Evolutionary conservation across 352 stramenopile species (phyloP), one percentile per base, ranked within the genome.

Genomic region (Bremia lactucae): DNA sequence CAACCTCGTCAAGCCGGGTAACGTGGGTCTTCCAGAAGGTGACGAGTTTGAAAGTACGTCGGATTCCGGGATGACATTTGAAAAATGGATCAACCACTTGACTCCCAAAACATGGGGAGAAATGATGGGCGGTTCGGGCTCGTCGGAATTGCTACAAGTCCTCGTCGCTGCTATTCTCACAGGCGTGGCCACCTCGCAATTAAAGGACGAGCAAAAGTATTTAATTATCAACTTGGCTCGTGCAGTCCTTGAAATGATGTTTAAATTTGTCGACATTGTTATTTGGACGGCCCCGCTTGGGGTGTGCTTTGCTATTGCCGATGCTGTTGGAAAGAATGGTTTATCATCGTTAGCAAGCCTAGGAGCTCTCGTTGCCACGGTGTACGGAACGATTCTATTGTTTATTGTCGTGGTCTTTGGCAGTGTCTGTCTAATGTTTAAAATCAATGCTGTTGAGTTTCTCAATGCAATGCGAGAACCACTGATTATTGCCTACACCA

Each of bases 91-190:
- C 36, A 59, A 72, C 36, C 69, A 82, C 38, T 42, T 82, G 49
- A 72, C 69, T 13, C 69, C 69, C 24, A 82, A 82, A 58, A 82
- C 69, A 38, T 82, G 69, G 68, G 62, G 68, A 20, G 62, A 81
- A 42, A 81, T 81, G 68, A 81, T 81, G 68, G 68, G 65, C 16
- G 68, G 68, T 22, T 63, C 45, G 3, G 68, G 65, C 16, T 71
- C 65, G 9, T 78, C 65, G 8, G 68, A 81, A 40, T 53, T 81
- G 19, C 64, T 81, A 6, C 68, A 81, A 38, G 68, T 81, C 1
- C 60, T 81, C 0, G 50, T 81, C 0, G 65, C 68, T 1, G 55
- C 68, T 4, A 58, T 81, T 37, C 54, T 81, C 0, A 61, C 62
- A 2, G 68, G 68, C 23, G 39, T 66, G 0, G 52, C 65, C 11